Evolutionary conservation across 352 stramenopile genomes (phyloP).

Genomic region (Globisporangium nunn): DNA sequence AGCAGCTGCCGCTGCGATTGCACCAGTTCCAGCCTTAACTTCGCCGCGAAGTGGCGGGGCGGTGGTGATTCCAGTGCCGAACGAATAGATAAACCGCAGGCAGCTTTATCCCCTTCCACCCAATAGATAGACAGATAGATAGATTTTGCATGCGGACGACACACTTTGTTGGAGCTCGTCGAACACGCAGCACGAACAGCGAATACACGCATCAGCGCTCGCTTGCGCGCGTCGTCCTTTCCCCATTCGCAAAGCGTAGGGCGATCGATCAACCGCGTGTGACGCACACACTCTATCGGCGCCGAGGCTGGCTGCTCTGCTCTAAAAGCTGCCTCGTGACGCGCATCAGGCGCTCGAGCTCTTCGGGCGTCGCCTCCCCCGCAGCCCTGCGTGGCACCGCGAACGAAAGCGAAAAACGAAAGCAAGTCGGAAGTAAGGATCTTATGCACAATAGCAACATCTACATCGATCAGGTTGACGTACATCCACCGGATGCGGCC

Average conservation of each 20-base stretch:
- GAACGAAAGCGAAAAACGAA: background rate
- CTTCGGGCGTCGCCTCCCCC: constrained; percentile 50
- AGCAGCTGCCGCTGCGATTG: background rate
- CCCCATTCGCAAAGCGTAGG: too few relatives aligned
- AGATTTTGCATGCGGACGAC: background rate
- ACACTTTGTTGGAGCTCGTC: too few relatives aligned
- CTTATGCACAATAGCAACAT: background rate
- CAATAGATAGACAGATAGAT: background rate
- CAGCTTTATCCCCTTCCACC: background rate
- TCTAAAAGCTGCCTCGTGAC: constrained; percentile 50
- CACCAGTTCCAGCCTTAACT: background rate
- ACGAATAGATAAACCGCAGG: background rate
- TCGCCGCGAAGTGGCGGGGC: background rate
- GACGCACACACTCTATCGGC: constrained; percentile 18
- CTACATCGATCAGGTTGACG: constrained; percentile 10
- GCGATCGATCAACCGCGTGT: too few relatives aligned
- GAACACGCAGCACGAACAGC: too few relatives aligned
- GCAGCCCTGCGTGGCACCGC: constrained; percentile 32
- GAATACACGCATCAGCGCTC: too few relatives aligned
- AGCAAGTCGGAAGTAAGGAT: background rate
- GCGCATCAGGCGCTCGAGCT: constrained; percentile 52
- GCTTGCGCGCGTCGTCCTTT: too few relatives aligned
- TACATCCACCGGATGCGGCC: constrained; percentile 85
- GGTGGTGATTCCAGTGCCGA: background rate
- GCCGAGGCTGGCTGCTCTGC: constrained; percentile 27